Base-by-base conservation (phyloP, 805 yeast species). In the Komagataella pastoris region DNA sequence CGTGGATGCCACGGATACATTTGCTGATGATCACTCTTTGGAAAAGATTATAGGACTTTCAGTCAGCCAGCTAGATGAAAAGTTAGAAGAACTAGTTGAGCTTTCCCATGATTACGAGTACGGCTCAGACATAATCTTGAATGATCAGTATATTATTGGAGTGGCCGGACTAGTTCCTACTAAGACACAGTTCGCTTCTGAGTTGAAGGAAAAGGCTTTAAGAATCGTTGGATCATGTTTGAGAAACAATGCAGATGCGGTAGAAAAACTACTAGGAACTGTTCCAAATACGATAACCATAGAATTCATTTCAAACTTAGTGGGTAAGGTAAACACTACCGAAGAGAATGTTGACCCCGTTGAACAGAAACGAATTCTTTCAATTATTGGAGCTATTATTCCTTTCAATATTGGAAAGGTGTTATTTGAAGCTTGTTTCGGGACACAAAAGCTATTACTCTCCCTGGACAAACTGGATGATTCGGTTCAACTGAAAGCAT, bases 171-270 rank as follows among this genome's bases (percentile, higher is more conserved):
- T 67, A 5, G 55, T 57, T 21, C 58, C 56, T 3, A 53, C 57
- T 2, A 43, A 46, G 19, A n/a, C n/a, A 30, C 19, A 17, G 18
- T 18, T 17, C 3, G 3, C 30, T 18, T 18, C 46, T 6, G 43
- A 44, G 6, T 23, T 45, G 23, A 69, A 73, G 53, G 93, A 88
- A 53, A 58, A 75, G 47, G 63, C 80, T 1, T 75, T 80, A 12
- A 70, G 88, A 54, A 70, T 84, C 24, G 68, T 89, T 53, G 82
- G 85, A 0, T 73, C 87, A 4, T 65, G 90, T 3, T 64, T 88
- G 47, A 73, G 96, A 58, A 88, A 88, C 62, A 89, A 89, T 61
- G 80, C 79, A 2, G 76, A 56, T 3, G 66, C 68, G 0, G 61
- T 60, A 47, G 47, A 52, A 6, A 49, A 50, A 2, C 57, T 59